Conservation (phyloP, 2,329 filamentous ascomycete genomes). For the Bipolaris victoriae region DNA sequence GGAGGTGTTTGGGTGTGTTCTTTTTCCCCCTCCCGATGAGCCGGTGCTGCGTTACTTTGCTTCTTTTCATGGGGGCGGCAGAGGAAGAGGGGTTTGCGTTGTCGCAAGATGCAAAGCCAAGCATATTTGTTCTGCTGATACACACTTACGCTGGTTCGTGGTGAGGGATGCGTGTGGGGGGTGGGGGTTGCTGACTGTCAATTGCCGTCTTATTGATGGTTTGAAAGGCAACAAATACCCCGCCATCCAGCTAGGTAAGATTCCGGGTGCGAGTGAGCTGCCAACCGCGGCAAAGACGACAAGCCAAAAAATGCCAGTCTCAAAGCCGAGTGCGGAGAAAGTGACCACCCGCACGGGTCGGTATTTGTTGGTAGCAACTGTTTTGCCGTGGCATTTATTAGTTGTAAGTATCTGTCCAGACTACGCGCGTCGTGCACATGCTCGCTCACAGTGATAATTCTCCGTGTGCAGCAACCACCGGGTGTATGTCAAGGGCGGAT, state of each 20-base stretch:
- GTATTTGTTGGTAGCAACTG: too few relatives aligned
- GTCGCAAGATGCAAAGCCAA: not conserved
- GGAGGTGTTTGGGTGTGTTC: not conserved
- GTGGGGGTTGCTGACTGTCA: not conserved
- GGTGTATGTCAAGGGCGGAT: not conserved
- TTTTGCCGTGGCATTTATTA: too few relatives aligned
- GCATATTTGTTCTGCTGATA: not conserved
- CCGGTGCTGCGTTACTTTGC: not conserved
- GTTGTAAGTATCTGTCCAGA: too few relatives aligned
- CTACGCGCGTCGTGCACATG: not conserved
- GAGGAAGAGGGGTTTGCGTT: not conserved
- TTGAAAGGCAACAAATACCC: not conserved
- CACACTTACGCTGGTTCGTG: not conserved
- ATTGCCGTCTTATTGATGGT: not conserved
- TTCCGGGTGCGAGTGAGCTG: too few relatives aligned
- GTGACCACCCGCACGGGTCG: not conserved
- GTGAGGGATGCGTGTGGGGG: not conserved
- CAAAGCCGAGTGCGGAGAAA: not conserved
- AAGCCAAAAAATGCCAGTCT: too few relatives aligned
- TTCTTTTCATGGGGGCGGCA: not conserved
- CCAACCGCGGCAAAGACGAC: too few relatives aligned
- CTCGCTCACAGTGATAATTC: not conserved
- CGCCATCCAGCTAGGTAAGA: not conserved
- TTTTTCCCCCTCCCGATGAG: not conserved
- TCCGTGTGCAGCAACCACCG: not conserved